These are phyloP conservation scores for Gentiana dahurica DNA, from an alignment of 257 asterid genomes.

Conservation along the genomic window DNA sequence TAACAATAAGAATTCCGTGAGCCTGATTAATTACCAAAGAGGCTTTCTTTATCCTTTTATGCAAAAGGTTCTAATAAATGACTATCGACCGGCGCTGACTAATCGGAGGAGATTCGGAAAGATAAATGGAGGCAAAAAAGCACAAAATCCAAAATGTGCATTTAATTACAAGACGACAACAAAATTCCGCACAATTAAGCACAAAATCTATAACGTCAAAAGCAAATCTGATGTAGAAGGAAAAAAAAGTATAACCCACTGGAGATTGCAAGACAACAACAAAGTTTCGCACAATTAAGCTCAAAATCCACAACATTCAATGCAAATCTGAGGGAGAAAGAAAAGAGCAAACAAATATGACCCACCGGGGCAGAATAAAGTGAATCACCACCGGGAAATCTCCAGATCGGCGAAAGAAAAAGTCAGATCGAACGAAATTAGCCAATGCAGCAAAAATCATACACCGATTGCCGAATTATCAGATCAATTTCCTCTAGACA, in stretches of 20 bases:
- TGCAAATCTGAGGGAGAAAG: not conserved
- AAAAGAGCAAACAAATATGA: slow-evolving; percentile 3
- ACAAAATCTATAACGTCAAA: not conserved
- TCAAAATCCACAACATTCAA: not conserved
- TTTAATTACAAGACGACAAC: too few relatives aligned
- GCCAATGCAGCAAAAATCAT: slow-evolving; percentile 4
- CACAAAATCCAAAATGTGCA: not conserved
- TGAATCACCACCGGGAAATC: not conserved
- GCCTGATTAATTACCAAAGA: not conserved
- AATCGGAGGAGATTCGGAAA: not conserved
- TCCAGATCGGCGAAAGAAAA: slow-evolving; percentile 26
- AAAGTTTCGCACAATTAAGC: too few relatives aligned
- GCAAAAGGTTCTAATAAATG: not conserved
- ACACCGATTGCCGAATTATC: slow-evolving; percentile 4
- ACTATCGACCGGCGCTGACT: not conserved
- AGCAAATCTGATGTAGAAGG: not conserved
- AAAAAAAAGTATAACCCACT: slow-evolving; percentile 16
- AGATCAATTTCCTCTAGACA: slow-evolving; percentile 12
- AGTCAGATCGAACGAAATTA: slow-evolving; percentile 28
- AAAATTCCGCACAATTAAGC: too few relatives aligned
- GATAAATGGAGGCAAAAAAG: not conserved
- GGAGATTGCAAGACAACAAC: slow-evolving; percentile 1
- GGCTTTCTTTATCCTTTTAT: not conserved
- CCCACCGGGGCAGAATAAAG: slow-evolving; percentile 18
- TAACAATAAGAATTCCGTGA: not conserved